Base-by-base conservation (phyloP, 305 asterid genomes). In the Striga hermonthica region DNA sequence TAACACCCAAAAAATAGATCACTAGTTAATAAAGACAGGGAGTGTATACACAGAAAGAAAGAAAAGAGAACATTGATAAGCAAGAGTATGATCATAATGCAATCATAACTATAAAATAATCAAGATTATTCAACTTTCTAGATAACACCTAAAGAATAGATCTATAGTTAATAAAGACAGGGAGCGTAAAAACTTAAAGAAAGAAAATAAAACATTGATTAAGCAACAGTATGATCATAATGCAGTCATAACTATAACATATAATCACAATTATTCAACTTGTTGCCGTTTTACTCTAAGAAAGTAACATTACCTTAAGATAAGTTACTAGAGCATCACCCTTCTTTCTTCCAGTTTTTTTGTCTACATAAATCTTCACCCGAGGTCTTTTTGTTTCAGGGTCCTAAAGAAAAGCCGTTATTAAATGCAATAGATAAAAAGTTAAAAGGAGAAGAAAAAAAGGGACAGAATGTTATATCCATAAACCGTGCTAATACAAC, bases 251-350 rank as follows among this genome's bases (percentile, higher is more conserved):
- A 50, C 41, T 12, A 31, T 14, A 43, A 60, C 47, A 22, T 31
- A 31, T 34, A 50, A 60, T 53, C 15, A 38, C 62, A 71, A 39
- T 12, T 62, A 71, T 54, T 14, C 55, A 57, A 14, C 13, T 48
- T 36, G 37, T 65, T 60, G 62, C 13, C 49, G 67, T 36, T 62
- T 50, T 68, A 55, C 58, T 41, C 40, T 50, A 65, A 57, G 74
- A 70, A 68, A 57, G 67, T 68, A 73, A 52, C 49, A 72, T 67
- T 81, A 93, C 98, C 97, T 86, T 90, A 70, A 90, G 78, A 72
- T 84, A 93, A 57, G 97, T 83, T 48, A 93, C 88, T 58, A 90
- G 87, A 66, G 98, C 98, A 82, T 92, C 98, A 50, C 97, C 98
- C 64, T 93, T 93, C 72, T 82, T 77, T 74, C 68, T 81, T 73